Conservation (phyloP, 331 rosid species). For the Quercus tomentella region DNA sequence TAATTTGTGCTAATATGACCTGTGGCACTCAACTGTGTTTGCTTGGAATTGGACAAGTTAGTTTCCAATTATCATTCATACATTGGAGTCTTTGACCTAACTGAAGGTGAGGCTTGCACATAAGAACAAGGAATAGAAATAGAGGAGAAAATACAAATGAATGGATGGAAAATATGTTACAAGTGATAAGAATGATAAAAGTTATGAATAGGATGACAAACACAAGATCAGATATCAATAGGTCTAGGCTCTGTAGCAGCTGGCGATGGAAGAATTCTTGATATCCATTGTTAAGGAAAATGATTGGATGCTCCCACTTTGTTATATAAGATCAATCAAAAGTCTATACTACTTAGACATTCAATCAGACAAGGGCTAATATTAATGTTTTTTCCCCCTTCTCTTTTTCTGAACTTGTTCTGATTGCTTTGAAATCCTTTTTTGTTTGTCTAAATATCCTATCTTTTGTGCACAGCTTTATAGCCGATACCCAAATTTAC, state of each 20-base stretch:
- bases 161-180: not conserved
- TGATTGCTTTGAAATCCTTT: not conserved
- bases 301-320: not conserved
- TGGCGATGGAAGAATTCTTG: too few relatives aligned
- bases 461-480: conserved; percentile 51
- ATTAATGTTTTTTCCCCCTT: not conserved
- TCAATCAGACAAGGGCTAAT: not conserved
- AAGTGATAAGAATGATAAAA: not conserved
- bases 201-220: not conserved
- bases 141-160: not conserved
- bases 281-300: too few relatives aligned
- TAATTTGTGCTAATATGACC: not conserved
- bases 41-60: not conserved
- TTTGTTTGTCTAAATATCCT: conserved; percentile 5
- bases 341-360: not conserved
- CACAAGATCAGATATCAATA: not conserved
- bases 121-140: too few relatives aligned
- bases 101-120: too few relatives aligned
- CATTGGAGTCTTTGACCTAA: not conserved
- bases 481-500: conserved; percentile 64
- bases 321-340: not conserved
- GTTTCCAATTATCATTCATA: not conserved
- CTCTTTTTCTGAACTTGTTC: conserved; percentile 6
- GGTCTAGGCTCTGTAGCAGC: too few relatives aligned
- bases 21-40: not conserved